Evolutionary conservation across 805 yeast species (phyloP), one percentile per base, ranked within the genome.

Genomic region (Candida insectalens): DNA sequence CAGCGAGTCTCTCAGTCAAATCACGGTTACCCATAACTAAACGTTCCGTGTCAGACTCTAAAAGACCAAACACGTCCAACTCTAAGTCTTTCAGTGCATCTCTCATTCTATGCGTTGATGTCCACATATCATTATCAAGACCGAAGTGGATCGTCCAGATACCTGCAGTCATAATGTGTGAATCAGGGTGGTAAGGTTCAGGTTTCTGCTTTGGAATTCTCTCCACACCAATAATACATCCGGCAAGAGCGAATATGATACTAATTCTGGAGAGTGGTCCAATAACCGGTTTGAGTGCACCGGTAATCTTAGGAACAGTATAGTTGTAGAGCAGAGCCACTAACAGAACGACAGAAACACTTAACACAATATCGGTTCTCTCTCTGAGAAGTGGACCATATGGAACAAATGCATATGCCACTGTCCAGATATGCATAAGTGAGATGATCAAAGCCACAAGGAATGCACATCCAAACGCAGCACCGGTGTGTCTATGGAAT

Each of bases 61-160:
- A 65, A 39, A 92, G 61, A 1, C 97, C 97, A 46, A 92, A 71
- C 29, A 92, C 81, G 55, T 92, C 98, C 10, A 92, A 60, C 59
- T 92, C 94, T 35, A 94, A 77, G 46, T 89, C 97, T 39, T 62
- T 65, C 39, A 92, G 74, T 33, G 89, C 69, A 43, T 81, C 79
- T 38, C 79, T 65, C 95, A 92, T 89, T 44, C 96, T 72, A 28
- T 74, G 77, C 59, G 92, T 96, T 43, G 87, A 74, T 0, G 94
- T 89, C 98, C 98, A 92, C 92, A 92, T 81, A 53, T 87, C 95
- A 56, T 92, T 92, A 55, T 92, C 98, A 33, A 92, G 68, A 17
- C 96, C 98, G 53, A 92, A 92, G 61, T 92, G 98, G 43, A 92
- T 79, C 16, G 97, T 89, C 98, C 98, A 92, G 40, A 92, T 88